Conservation (phyloP, 2,329 filamentous ascomycete genomes). For the Coccinonectria pachysandricola region DNA sequence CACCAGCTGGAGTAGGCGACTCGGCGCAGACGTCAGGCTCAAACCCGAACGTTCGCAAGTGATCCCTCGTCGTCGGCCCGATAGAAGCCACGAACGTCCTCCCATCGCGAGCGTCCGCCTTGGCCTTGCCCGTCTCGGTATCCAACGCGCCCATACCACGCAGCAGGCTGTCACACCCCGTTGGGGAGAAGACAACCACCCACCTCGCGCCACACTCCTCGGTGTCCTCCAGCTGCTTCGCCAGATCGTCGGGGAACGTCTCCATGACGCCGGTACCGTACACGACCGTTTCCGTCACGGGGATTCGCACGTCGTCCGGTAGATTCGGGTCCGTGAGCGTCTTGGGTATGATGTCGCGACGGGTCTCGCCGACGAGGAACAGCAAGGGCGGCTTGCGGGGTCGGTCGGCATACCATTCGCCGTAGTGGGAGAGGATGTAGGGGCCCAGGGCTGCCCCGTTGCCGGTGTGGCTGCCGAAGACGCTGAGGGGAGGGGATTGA, state of each 20-base stretch:
- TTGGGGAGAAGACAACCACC: slow-evolving; percentile 67
- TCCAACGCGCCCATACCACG: slow-evolving; percentile 42
- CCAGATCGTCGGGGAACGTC: slow-evolving; percentile 63
- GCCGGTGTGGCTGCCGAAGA: slow-evolving; percentile 74
- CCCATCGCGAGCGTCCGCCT: slow-evolving; percentile 19
- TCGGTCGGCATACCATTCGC: slow-evolving; percentile 34
- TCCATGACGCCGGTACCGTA: slow-evolving; percentile 81
- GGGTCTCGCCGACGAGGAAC: slow-evolving; percentile 84
- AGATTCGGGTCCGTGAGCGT: slow-evolving; percentile 55
- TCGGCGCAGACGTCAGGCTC: slow-evolving; percentile 71
- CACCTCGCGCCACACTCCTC: slow-evolving; percentile 40
- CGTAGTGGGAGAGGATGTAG: slow-evolving; percentile 74
- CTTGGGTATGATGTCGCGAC: slow-evolving; percentile 81
- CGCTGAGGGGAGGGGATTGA: slow-evolving; percentile 41
- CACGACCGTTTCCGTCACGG: slow-evolving; percentile 69
- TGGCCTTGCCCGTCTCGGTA: slow-evolving; percentile 30
- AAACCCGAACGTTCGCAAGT: slow-evolving; percentile 57
- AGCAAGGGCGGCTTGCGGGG: slow-evolving; percentile 53
- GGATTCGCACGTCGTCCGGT: slow-evolving; percentile 40
- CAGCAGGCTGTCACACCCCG: slow-evolving; percentile 52
- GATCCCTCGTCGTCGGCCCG: slow-evolving; percentile 80
- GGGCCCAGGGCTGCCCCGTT: slow-evolving; percentile 71
- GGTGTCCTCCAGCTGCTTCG: slow-evolving; percentile 36
- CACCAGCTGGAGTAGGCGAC: slow-evolving; percentile 71
- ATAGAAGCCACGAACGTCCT: slow-evolving; percentile 71